Percentiles rank a stretch among this genome's conserved stretches.
phyloP scores from a whole-genome alignment of 2,329 filamentous ascomycete genomes.

The Gnomoniopsis sp. region DNA sequence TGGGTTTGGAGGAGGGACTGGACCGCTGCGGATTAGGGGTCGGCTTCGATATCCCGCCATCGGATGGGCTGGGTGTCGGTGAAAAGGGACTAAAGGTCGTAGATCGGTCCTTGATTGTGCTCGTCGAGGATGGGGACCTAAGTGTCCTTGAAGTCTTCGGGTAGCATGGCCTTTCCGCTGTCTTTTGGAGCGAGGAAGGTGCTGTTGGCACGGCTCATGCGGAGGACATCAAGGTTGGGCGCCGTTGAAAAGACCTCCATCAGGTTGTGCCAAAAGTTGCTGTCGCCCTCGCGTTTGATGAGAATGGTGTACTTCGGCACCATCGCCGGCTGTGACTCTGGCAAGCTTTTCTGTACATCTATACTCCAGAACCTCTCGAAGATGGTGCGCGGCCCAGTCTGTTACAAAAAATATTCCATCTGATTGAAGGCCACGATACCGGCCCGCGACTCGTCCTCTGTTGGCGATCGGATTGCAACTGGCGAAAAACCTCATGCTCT shows the following conservation, averaged over 20 bases:
- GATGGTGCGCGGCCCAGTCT: neutral
- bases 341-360: neutral
- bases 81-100: slow-evolving; percentile 28
- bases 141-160: slow-evolving; percentile 14
- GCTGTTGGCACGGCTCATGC: slow-evolving; percentile 15
- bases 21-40: slow-evolving; percentile 11
- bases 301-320: slow-evolving; percentile 21
- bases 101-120: slow-evolving; percentile 23
- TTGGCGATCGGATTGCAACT: neutral
- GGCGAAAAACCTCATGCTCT: neutral
- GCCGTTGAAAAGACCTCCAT: slow-evolving; percentile 26
- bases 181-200: neutral
- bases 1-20: slow-evolving; percentile 3
- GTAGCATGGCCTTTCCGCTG: neutral
- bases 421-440: neutral
- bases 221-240: slow-evolving; percentile 26
- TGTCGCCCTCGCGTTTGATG: slow-evolving; percentile 25
- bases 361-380: neutral
- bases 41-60: slow-evolving; percentile 22
- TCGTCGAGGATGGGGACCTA: slow-evolving; percentile 27
- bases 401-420: neutral
- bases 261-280: slow-evolving; percentile 26
- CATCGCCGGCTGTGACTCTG: neutral
- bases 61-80: slow-evolving; percentile 28
- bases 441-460: neutral